These are phyloP conservation scores for Casuarina cunninghamiana DNA, from an alignment of 306 rosid genomes.

Conservation along the genomic window DNA sequence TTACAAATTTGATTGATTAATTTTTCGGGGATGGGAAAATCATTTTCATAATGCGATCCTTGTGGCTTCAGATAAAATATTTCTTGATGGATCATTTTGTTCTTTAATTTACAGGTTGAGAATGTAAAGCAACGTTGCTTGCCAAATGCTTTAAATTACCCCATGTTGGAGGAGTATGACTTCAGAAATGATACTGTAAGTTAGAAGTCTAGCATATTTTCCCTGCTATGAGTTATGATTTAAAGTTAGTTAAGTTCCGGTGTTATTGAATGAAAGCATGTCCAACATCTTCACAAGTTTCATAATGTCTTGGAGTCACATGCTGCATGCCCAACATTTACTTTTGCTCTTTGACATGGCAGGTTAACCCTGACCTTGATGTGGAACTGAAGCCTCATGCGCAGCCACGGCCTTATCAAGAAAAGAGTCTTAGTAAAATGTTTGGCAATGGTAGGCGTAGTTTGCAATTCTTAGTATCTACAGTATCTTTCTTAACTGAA, in stretches of 20 bases:
- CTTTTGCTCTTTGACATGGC: constrained; percentile 27
- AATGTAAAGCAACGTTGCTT: constrained; percentile 95
- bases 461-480: constrained; percentile 14
- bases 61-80: constrained; percentile 20
- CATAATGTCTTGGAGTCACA: constrained; percentile 12
- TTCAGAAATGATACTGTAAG: constrained; percentile 95
- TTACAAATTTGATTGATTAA: not conserved
- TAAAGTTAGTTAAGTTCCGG: constrained; percentile 6
- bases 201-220: constrained; percentile 16
- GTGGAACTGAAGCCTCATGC: constrained; percentile 97
- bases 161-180: constrained; percentile 99
- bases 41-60: constrained; percentile 4
- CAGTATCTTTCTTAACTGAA: constrained; percentile 1
- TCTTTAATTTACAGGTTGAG: constrained; percentile 68
- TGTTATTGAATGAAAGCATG: constrained; percentile 13
- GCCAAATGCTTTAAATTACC: constrained; percentile 91
- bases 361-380: constrained; percentile 97
- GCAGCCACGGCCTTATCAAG: constrained; percentile 97
- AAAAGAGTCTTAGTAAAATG: constrained; percentile 98
- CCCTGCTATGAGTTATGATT: not conserved
- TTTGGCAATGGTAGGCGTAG: constrained; percentile 85
- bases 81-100: not conserved
- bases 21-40: not conserved
- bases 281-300: not conserved
- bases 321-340: constrained; percentile 10